Evolutionary conservation across 2,329 filamentous ascomycete genomes (phyloP).

Genomic region (Scolecobasidium constrictum): DNA sequence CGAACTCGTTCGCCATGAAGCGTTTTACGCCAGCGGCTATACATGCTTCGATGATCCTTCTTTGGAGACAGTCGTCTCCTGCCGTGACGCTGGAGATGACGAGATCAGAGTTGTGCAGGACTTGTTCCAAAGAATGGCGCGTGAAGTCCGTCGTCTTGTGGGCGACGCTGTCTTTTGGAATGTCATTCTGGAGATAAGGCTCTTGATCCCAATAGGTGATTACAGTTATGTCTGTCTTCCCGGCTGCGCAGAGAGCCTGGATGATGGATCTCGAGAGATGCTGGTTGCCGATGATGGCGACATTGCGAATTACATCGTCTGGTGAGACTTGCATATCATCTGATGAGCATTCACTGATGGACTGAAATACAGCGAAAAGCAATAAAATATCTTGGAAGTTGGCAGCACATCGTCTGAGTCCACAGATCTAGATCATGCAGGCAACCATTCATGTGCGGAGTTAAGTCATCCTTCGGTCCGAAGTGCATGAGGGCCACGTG

Average conservation of each 20-base stretch:
- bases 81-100: conserved; percentile 40
- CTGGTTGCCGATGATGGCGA: too few species aligned
- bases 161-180: neutral
- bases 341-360: too few species aligned
- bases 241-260: neutral
- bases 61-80: conserved; percentile 32
- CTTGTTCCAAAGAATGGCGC: conserved; percentile 35
- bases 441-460: too few species aligned
- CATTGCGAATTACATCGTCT: too few species aligned
- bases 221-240: neutral
- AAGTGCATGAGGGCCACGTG: too few species aligned
- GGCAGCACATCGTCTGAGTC: too few species aligned
- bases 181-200: neutral
- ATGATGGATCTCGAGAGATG: neutral
- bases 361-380: too few species aligned
- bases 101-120: conserved; percentile 46
- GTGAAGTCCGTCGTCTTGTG: conserved; percentile 28
- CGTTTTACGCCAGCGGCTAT: conserved; percentile 48
- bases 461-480: too few species aligned
- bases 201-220: neutral
- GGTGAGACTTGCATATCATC: too few species aligned
- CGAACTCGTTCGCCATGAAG: conserved; percentile 53
- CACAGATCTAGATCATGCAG: too few species aligned
- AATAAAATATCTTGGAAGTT: too few species aligned
- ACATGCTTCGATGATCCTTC: conserved; percentile 45